A percentile compares a stretch with the other conserved stretches of the same genome.
These are phyloP conservation scores for Penstemon eatonii DNA, from an alignment of 257 asterid genomes.

Conservation along the genomic window DNA sequence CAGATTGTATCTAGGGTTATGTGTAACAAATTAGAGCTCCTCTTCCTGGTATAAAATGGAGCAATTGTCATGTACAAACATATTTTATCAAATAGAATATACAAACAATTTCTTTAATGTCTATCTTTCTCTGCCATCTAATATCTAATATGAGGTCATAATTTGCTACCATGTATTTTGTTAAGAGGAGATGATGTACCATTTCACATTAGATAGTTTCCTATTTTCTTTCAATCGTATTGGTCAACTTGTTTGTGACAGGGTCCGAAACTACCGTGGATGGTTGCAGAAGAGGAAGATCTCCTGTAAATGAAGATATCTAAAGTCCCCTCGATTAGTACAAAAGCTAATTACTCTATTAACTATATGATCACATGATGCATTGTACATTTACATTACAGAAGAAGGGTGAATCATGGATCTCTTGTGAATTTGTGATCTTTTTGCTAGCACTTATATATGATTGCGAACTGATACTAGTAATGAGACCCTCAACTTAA, in stretches of 20 bases:
- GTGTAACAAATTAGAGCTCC: too few species aligned
- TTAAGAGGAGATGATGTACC: not conserved
- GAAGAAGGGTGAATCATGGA: constrained; percentile 4
- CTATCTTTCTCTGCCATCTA: not conserved
- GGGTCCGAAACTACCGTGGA: constrained; percentile 93
- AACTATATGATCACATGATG: not conserved
- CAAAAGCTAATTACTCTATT: constrained; percentile 1
- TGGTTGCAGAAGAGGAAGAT: constrained; percentile 61
- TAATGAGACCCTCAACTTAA: too few species aligned
- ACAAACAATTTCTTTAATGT: not conserved
- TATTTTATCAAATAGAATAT: not conserved
- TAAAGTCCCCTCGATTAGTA: not conserved
- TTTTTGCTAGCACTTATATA: not conserved
- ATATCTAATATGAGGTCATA: not conserved
- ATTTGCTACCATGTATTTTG: not conserved
- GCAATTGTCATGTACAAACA: too few species aligned
- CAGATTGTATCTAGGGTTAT: too few species aligned
- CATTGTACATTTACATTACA: constrained; percentile 30
- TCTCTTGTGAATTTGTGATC: not conserved
- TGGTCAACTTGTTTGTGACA: constrained; percentile 18
- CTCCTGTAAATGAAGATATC: constrained; percentile 30
- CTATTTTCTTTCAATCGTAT: not conserved
- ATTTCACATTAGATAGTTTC: not conserved
- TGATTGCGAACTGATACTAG: too few species aligned
- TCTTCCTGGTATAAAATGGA: too few species aligned